phyloP scores from a whole-genome alignment of 305 asterid genomes.

The Fraxinus dipetala region DNA sequence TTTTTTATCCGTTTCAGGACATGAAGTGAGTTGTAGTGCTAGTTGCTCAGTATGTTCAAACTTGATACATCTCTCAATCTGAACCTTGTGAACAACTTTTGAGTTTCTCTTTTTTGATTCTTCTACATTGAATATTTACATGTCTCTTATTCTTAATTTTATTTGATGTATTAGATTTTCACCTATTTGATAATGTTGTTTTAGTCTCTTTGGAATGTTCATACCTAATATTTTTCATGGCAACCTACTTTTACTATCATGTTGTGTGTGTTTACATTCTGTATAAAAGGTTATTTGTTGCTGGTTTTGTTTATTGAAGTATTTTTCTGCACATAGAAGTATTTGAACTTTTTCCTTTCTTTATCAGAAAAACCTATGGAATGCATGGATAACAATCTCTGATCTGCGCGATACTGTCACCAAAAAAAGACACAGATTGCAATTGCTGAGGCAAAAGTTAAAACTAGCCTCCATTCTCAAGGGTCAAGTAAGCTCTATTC shows the following conservation, averaged over 20 bases:
- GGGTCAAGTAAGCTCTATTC: constrained; percentile 63
- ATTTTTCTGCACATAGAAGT: neutral
- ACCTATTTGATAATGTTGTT: neutral
- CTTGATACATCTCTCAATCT: constrained; percentile 1
- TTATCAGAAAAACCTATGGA: constrained; percentile 77
- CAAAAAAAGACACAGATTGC: constrained; percentile 79
- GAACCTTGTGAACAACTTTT: neutral
- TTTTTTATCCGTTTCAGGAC: neutral
- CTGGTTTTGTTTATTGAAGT: neutral
- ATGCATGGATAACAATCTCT: constrained; percentile 88
- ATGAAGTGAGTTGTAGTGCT: neutral
- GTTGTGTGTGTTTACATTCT: neutral
- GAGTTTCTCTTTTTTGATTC: neutral
- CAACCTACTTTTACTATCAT: neutral
- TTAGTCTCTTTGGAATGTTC: neutral
- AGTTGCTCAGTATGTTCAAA: neutral
- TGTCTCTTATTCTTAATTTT: neutral
- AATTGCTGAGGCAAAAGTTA: constrained; percentile 81
- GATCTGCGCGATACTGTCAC: constrained; percentile 79
- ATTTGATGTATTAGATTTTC: neutral
- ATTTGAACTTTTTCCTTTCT: constrained; percentile 16
- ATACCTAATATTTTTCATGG: constrained; percentile 8
- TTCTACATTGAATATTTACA: neutral
- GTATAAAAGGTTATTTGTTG: neutral
- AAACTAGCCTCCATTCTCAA: constrained; percentile 82